Evolutionary conservation across 116 monocot genomes (phyloP).

Genomic region (Iris pallida): DNA sequence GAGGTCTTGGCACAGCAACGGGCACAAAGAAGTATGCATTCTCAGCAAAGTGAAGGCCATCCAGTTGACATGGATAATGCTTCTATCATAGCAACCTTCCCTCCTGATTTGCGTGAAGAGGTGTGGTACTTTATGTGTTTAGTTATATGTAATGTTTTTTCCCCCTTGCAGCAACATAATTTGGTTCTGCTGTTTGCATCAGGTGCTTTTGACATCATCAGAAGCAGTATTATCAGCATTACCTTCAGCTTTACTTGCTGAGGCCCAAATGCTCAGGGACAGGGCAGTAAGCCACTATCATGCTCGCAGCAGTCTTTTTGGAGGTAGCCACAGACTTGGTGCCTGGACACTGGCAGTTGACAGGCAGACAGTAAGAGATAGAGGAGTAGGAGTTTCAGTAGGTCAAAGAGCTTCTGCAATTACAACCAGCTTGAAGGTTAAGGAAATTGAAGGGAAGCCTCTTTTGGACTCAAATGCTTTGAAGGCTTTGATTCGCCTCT

Average conservation of each 20-base stretch:
- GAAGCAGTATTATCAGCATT: slow-evolving; percentile 61
- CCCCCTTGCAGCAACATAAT: background rate
- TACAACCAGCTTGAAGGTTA: slow-evolving; percentile 30
- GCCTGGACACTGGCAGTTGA: slow-evolving; percentile 48
- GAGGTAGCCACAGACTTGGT: slow-evolving; percentile 59
- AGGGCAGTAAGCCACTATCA: slow-evolving; percentile 48
- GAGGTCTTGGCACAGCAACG: slow-evolving; percentile 68
- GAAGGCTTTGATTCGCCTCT: slow-evolving; percentile 48
- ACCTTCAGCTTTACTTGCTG: slow-evolving; percentile 62
- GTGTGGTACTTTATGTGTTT: slow-evolving; percentile 15
- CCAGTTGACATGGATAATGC: slow-evolving; percentile 80
- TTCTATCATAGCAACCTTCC: slow-evolving; percentile 76
- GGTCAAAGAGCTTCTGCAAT: slow-evolving; percentile 35
- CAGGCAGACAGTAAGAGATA: slow-evolving; percentile 49
- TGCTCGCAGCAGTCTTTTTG: slow-evolving; percentile 48
- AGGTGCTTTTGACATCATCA: slow-evolving; percentile 62
- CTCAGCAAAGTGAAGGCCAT: slow-evolving; percentile 44
- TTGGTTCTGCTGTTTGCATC: slow-evolving; percentile 24
- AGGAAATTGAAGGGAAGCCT: slow-evolving; percentile 51
- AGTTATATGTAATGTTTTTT: background rate
- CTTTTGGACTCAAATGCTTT: slow-evolving; percentile 50
- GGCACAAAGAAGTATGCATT: slow-evolving; percentile 36
- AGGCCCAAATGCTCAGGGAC: slow-evolving; percentile 51
- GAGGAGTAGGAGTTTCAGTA: slow-evolving; percentile 55
- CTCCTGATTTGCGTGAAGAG: slow-evolving; percentile 67